These are phyloP conservation scores for Nitzschia putrida DNA, from an alignment of 108 stramenopile species.

Conservation along the genomic window DNA sequence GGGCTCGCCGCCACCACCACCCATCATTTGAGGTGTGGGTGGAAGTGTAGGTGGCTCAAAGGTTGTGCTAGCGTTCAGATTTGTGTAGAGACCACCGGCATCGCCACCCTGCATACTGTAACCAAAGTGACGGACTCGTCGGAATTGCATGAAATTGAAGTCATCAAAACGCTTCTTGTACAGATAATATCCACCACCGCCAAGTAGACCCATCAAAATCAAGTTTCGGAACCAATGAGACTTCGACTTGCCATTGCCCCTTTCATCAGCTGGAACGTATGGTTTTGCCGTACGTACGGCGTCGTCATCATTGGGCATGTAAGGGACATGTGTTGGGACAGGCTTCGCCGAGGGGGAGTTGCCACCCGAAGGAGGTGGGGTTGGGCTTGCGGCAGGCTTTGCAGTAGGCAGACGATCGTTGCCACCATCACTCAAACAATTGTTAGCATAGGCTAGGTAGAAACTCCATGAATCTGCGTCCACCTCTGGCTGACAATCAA, in stretches of 20 bases:
- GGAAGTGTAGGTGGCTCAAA: conserved; percentile 84
- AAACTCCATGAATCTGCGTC: conserved; percentile 75
- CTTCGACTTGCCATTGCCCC: conserved; percentile 19
- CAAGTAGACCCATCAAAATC: conserved; percentile 49
- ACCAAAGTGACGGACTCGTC: conserved; percentile 50
- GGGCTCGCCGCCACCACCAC: background rate
- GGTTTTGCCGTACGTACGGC: conserved; percentile 28
- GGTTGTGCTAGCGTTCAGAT: conserved; percentile 62
- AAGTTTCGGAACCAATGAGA: conserved; percentile 59
- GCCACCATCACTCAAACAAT: conserved; percentile 59
- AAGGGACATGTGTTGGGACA: conserved; percentile 8
- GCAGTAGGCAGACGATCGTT: conserved; percentile 22
- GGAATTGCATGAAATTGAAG: conserved; percentile 73
- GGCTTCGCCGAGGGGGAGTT: conserved; percentile 19
- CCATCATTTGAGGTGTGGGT: conserved; percentile 66
- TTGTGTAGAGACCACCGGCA: conserved; percentile 53
- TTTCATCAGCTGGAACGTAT: conserved; percentile 32
- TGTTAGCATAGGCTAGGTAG: conserved; percentile 59
- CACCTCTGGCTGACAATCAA: conserved; percentile 79
- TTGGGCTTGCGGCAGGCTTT: conserved; percentile 16
- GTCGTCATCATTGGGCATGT: conserved; percentile 27
- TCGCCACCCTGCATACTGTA: conserved; percentile 35
- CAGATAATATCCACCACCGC: conserved; percentile 50
- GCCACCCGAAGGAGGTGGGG: conserved; percentile 29
- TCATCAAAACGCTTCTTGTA: conserved; percentile 62